Base-by-base conservation (phyloP, 345 rosid species). In the Garcia nutans region DNA sequence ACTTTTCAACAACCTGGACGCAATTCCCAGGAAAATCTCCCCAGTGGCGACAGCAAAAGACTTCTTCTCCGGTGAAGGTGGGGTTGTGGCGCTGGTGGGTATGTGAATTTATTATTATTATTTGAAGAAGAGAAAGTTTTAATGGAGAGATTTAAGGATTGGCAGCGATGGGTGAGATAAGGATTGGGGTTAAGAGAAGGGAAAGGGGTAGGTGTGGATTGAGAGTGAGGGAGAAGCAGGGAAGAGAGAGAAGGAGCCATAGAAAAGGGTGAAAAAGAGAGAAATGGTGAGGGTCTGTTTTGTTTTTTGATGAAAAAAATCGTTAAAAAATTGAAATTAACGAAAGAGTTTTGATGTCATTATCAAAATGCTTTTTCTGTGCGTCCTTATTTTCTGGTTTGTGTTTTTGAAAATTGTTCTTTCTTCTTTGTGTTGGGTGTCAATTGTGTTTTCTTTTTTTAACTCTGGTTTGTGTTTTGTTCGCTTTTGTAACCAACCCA, bases 1-100 rank as follows among this genome's bases (percentile, higher is more conserved):
- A 8, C 44, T 68, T 19, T 65, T 87, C 31, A 90, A 57, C 11
- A 96, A 74, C 73, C 93, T 83, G 0, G 94, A 68, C 11, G 97
- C 92, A 37, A 96, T 82, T 44, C 90, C 92, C 66, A 90, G 71
- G 86, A 93, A 91, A 28, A 96, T 44, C 75, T 90, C 98, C 1
- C 96, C 96, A 10, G 94, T 90, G 50, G 84, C 90, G 2, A 84
- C 86, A 22, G 92, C 82, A 45, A 96, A 87, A 5, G 98, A 90
- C 69, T 77, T 87, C 81, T 82, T 86, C 78, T 82, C 93, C 16
- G 82, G 33, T 22, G 82, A 22, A 19, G 64, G 68, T 15, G 80
- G 33, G 81, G 80, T 2, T 76, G 52, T 0, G 80, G 65, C 50
- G 50, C 66, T 1, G 70, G 79, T 23, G 75, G 78, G 68, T 23